phyloP scores from a whole-genome alignment of 2,329 filamentous ascomycete species.

The Trichoderma sp. region DNA sequence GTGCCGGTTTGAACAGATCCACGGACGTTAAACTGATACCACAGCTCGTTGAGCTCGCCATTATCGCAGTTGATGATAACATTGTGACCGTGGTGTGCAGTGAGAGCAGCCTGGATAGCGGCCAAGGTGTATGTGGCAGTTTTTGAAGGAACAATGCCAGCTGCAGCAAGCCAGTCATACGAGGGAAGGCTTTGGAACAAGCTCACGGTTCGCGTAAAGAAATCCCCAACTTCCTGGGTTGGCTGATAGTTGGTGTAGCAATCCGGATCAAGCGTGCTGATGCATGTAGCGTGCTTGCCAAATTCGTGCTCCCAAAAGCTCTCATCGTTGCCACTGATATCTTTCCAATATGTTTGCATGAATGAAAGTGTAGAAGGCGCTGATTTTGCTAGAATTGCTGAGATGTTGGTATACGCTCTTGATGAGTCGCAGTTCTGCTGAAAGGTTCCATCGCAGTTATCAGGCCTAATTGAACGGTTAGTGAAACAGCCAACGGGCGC shows the following conservation, averaged over 20 bases:
- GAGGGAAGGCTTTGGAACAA: conserved; percentile 67
- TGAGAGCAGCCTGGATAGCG: conserved; percentile 58
- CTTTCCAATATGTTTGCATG: conserved; percentile 72
- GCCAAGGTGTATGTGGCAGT: conserved; percentile 56
- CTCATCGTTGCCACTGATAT: conserved; percentile 61
- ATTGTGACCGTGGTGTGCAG: conserved; percentile 50
- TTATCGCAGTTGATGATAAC: conserved; percentile 58
- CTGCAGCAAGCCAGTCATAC: conserved; percentile 59
- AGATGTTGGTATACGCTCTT: conserved; percentile 65
- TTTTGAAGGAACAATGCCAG: conserved; percentile 56
- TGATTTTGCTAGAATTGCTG: conserved; percentile 57
- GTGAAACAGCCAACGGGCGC: not conserved
- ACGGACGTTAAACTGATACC: conserved; percentile 61
- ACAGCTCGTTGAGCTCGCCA: conserved; percentile 50
- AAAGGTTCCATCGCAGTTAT: conserved; percentile 68
- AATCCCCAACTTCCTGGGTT: conserved; percentile 65
- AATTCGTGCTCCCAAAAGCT: conserved; percentile 73
- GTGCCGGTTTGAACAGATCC: conserved; percentile 58
- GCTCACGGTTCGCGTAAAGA: conserved; percentile 62
- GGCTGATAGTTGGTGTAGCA: conserved; percentile 63
- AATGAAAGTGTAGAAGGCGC: conserved; percentile 56
- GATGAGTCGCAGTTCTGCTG: conserved; percentile 62
- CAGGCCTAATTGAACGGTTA: conserved; percentile 38
- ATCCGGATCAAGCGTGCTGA: conserved; percentile 63
- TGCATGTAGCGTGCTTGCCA: conserved; percentile 71